Conservation (phyloP, 805 yeast species). For the Nakazawaea wyomingensis region DNA sequence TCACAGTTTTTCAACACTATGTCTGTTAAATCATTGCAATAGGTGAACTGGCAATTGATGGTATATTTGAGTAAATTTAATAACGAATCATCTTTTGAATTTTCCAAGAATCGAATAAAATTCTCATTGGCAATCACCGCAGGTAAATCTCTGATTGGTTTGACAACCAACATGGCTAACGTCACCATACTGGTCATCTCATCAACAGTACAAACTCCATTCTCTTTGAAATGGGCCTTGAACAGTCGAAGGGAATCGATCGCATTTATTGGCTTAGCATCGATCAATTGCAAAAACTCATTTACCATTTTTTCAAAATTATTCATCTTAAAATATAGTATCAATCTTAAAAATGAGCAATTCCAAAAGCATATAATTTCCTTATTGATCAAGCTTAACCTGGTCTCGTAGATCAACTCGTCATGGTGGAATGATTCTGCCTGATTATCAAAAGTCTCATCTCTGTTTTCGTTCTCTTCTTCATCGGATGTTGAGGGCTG, state of each 20-base stretch:
- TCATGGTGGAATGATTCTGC: background rate
- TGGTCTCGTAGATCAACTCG: conserved; percentile 3
- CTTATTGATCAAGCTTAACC: background rate
- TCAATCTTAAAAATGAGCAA: conserved; percentile 1
- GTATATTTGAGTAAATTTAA: background rate
- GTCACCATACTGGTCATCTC: conserved; percentile 3
- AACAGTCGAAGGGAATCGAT: background rate
- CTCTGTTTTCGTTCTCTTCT: background rate
- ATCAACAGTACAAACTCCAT: conserved; percentile 1
- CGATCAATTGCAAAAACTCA: conserved; percentile 5
- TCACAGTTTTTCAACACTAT: background rate
- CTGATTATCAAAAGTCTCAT: background rate
- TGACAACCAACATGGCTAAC: conserved; percentile 5
- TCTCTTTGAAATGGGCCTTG: background rate
- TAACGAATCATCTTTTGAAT: background rate
- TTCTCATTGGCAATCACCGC: background rate
- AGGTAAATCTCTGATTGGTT: conserved; percentile 5
- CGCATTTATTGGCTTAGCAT: conserved; percentile 2
- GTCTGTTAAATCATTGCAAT: background rate
- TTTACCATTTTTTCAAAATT: conserved; percentile 6
- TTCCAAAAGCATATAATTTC: conserved; percentile 9
- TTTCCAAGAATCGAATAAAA: background rate
- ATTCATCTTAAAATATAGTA: conserved; percentile 6
- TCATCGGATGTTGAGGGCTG: conserved; percentile 1
- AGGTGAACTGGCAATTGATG: conserved; percentile 1